phyloP scores from a whole-genome alignment of 78 protist genomes.

The Cavenderia fasciculata region DNA sequence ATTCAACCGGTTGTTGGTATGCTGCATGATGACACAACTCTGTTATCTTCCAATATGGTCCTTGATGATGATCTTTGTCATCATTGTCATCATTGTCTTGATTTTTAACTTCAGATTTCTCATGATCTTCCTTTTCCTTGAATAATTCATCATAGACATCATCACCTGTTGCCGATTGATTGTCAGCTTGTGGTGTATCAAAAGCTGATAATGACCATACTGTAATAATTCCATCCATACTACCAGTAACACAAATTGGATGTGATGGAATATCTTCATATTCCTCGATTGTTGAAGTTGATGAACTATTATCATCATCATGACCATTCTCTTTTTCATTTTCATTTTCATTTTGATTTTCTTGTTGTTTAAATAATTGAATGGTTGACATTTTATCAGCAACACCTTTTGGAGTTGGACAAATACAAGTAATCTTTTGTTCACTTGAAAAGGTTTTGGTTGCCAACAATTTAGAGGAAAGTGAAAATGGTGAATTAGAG shows the following conservation, averaged over 20 bases:
- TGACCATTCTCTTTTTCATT: background rate
- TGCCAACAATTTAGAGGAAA: slow-evolving; percentile 42
- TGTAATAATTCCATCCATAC: slow-evolving; percentile 21
- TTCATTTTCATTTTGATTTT: background rate
- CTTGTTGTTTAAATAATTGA: background rate
- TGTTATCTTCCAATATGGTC: slow-evolving; percentile 9
- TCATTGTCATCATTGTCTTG: too few species aligned
- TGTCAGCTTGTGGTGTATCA: background rate
- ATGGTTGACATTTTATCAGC: background rate
- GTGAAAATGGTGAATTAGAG: background rate
- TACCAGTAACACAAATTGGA: slow-evolving; percentile 52
- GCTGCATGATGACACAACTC: slow-evolving; percentile 26
- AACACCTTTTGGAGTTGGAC: slow-evolving; percentile 55
- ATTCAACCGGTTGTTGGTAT: slow-evolving; percentile 64
- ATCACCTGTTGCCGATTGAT: background rate
- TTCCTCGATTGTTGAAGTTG: background rate
- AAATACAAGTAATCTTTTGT: slow-evolving; percentile 19
- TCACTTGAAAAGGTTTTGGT: slow-evolving; percentile 17
- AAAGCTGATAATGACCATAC: slow-evolving; percentile 8
- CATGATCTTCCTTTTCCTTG: too few species aligned
- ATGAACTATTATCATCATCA: too few species aligned
- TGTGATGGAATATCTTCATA: slow-evolving; percentile 8
- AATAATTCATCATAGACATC: too few species aligned
- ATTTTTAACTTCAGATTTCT: too few species aligned
- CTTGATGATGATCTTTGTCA: too few species aligned